phyloP scores from a whole-genome alignment of 108 stramenopile genomes.

The Nitzschia sp. region DNA sequence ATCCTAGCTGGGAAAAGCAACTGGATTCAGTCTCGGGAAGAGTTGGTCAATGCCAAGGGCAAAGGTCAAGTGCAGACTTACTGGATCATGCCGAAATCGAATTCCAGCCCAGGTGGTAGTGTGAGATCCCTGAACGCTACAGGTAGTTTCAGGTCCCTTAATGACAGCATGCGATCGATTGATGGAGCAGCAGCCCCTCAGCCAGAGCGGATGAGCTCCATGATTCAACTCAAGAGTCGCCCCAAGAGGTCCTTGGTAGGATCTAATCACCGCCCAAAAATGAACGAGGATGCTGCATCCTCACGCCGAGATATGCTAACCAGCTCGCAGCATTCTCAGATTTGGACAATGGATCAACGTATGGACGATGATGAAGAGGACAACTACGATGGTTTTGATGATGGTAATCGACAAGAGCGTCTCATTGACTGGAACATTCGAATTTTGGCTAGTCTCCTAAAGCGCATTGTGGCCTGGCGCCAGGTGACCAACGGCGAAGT shows the following conservation, averaged over 20 bases:
- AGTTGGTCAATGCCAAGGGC: constrained; percentile 33
- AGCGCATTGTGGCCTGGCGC: constrained; percentile 14
- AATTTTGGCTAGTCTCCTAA: constrained; percentile 18
- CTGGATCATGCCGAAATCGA: constrained; percentile 8
- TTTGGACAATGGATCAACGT: neutral
- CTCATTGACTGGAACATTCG: constrained; percentile 28
- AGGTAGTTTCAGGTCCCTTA: neutral
- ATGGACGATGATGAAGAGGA: neutral
- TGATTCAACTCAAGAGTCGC: constrained; percentile 8
- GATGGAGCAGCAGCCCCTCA: neutral
- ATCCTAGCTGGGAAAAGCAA: constrained; percentile 20
- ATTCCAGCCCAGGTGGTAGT: neutral
- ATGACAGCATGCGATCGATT: neutral
- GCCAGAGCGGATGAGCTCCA: neutral
- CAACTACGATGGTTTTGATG: neutral
- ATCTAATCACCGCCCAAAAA: neutral
- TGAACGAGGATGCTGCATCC: neutral
- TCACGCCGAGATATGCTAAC: neutral
- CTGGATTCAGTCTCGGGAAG: constrained; percentile 25
- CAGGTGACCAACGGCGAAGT: neutral
- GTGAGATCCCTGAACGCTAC: neutral
- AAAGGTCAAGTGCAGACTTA: constrained; percentile 38
- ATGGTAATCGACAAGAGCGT: constrained; percentile 5
- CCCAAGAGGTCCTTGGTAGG: constrained; percentile 5
- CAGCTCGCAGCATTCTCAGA: constrained; percentile 10